These are phyloP conservation scores for Tausonia pullulans DNA, from an alignment of 1,284 basidiomycete species.

Conservation along the genomic window DNA sequence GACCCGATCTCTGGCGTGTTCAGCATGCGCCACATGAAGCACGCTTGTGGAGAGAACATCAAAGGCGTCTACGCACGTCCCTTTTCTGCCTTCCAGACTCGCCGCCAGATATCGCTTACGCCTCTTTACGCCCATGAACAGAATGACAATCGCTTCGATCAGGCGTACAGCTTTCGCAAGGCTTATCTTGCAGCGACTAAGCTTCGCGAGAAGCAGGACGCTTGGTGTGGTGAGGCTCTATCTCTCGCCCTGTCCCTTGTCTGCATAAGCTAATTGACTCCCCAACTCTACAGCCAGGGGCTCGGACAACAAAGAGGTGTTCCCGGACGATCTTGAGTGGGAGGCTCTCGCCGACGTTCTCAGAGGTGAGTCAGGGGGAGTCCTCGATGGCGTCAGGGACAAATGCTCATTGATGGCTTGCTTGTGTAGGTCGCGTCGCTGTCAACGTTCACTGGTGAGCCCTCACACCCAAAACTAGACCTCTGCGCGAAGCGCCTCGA, in stretches of 20 bases:
- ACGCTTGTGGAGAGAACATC: slow-evolving; percentile 36
- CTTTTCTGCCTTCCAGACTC: too few species aligned
- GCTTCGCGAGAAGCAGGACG: slow-evolving; percentile 63
- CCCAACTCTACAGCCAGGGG: slow-evolving; percentile 23
- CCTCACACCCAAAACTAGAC: too few species aligned
- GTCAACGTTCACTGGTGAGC: slow-evolving; percentile 40
- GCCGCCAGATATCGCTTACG: too few species aligned
- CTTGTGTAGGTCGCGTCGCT: too few species aligned
- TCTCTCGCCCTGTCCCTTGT: too few species aligned
- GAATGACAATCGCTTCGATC: slow-evolving; percentile 41
- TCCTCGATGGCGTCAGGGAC: too few species aligned
- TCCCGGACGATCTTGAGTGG: slow-evolving; percentile 69
- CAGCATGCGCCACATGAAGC: slow-evolving; percentile 31
- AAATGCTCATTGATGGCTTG: too few species aligned
- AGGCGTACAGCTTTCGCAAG: slow-evolving; percentile 43
- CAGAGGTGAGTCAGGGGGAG: slow-evolving; percentile 34
- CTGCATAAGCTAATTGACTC: too few species aligned
- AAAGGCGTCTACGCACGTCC: slow-evolving; percentile 33
- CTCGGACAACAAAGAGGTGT: slow-evolving; percentile 38
- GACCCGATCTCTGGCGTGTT: too few species aligned
- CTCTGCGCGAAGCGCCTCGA: too few species aligned
- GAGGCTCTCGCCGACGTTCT: slow-evolving; percentile 80
- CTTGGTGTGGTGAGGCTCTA: slow-evolving; percentile 38
- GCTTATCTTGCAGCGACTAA: slow-evolving; percentile 60
- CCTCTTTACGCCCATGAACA: neutral